A percentile compares a stretch with the other conserved stretches of the same genome.
These are phyloP conservation scores for Suhomyces panamericanus DNA, from an alignment of 1,139 yeast species.

Conservation along the genomic window DNA sequence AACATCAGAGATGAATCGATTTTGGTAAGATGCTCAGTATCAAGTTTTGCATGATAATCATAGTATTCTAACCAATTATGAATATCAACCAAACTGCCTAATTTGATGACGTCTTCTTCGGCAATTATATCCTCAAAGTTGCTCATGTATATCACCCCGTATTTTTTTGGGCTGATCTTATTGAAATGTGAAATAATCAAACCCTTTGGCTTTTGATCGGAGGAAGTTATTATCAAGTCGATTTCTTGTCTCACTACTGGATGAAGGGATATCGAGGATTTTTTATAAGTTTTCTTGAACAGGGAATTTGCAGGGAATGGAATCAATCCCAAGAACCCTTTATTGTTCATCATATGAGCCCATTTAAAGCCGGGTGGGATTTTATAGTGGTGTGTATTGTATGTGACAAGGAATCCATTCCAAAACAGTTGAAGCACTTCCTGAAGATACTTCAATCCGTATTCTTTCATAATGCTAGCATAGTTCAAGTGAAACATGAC, in stretches of 20 bases:
- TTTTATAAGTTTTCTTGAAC: conserved; percentile 22
- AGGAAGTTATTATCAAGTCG: conserved; percentile 17
- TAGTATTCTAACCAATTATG: conserved; percentile 38
- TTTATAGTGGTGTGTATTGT: conserved; percentile 27
- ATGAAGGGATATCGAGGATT: conserved; percentile 31
- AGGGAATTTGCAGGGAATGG: neutral
- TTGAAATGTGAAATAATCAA: conserved; percentile 31
- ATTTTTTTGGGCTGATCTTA: conserved; percentile 29
- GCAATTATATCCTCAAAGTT: conserved; percentile 12
- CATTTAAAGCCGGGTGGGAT: conserved; percentile 32
- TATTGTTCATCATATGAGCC: conserved; percentile 39
- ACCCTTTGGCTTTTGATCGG: conserved; percentile 21
- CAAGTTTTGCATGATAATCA: conserved; percentile 33
- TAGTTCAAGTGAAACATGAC: conserved; percentile 31
- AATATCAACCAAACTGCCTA: conserved; percentile 24
- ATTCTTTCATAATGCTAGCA: conserved; percentile 17
- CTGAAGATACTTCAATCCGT: conserved; percentile 21
- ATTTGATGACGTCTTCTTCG: conserved; percentile 12
- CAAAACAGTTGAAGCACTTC: conserved; percentile 28
- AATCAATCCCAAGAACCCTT: conserved; percentile 38
- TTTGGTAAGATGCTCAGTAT: conserved; percentile 20
- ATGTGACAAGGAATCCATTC: conserved; percentile 30
- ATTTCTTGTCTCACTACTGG: conserved; percentile 21
- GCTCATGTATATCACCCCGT: conserved; percentile 33
- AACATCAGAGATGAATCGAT: conserved; percentile 23